A percentile compares a stretch with the other conserved stretches of the same genome.
These are phyloP conservation scores for Epichloe festucae DNA, from an alignment of 2,329 filamentous ascomycete genomes.

Conservation along the genomic window DNA sequence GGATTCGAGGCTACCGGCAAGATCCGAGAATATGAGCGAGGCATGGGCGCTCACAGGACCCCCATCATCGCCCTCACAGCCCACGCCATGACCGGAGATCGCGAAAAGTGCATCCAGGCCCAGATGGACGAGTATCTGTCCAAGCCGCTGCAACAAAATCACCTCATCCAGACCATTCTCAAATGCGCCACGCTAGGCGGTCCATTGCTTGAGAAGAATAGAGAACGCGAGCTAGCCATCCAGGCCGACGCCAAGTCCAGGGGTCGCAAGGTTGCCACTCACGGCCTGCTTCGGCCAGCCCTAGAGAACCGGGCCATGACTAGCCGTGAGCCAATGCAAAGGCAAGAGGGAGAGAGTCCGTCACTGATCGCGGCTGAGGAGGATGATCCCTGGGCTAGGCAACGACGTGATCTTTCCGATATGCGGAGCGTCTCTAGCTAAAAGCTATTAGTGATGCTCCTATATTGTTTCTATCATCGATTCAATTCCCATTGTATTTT, in stretches of 20 bases:
- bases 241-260: conserved; percentile 35
- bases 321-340: conserved; percentile 46
- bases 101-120: conserved; percentile 94
- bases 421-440: conserved; percentile 26
- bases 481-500: conserved; percentile 11
- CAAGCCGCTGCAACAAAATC: conserved; percentile 91
- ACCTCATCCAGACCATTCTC: conserved; percentile 93
- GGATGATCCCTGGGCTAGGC: conserved; percentile 36
- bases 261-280: conserved; percentile 24
- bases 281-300: conserved; percentile 26
- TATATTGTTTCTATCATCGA: conserved; percentile 2
- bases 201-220: conserved; percentile 64
- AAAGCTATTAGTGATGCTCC: neutral
- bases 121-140: conserved; percentile 99
- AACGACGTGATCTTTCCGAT: conserved; percentile 31
- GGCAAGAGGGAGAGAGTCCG: conserved; percentile 47
- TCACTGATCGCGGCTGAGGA: conserved; percentile 35
- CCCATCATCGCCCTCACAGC: conserved; percentile 95
- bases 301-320: conserved; percentile 53
- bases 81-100: conserved; percentile 96
- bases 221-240: conserved; percentile 44
- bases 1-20: conserved; percentile 95
- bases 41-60: conserved; percentile 65
- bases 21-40: conserved; percentile 88
- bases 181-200: conserved; percentile 91